Conservation (phyloP, 2,329 filamentous ascomycete genomes). For the Neopestalotiopsis rosae region DNA sequence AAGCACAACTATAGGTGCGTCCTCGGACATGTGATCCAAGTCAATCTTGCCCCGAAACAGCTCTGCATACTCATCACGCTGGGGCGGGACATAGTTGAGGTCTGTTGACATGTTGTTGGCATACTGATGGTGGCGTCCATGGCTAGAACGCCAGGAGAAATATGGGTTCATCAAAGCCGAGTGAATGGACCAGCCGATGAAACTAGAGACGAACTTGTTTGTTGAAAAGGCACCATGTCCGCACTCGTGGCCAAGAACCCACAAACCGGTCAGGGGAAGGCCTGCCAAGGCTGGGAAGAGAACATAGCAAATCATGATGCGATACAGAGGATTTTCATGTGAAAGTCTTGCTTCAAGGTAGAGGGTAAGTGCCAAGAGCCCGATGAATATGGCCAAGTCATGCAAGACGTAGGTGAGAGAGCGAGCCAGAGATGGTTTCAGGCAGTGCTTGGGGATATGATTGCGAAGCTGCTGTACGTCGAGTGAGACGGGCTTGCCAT, state of each 20-base stretch:
- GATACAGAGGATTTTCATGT: conserved; percentile 33
- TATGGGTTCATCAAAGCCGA: conserved; percentile 23
- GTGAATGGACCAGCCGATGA: conserved; percentile 38
- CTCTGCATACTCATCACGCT: conserved; percentile 21
- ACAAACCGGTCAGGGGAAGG: conserved; percentile 68
- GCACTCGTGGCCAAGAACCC: conserved; percentile 74
- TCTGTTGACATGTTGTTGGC: conserved; percentile 26
- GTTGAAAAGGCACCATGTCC: conserved; percentile 70
- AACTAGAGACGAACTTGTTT: conserved; percentile 59
- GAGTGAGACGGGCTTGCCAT: conserved; percentile 22
- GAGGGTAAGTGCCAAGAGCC: conserved; percentile 53
- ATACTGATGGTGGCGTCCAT: conserved; percentile 24
- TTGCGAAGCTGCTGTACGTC: conserved; percentile 51
- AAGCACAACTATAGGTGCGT: conserved; percentile 62
- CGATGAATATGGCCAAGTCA: conserved; percentile 55
- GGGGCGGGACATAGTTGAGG: conserved; percentile 25
- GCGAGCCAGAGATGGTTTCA: conserved; percentile 54
- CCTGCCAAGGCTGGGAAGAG: conserved; percentile 68
- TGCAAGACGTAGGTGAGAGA: conserved; percentile 61
- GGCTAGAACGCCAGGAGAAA: conserved; percentile 24
- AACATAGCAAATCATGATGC: conserved; percentile 55
- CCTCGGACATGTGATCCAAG: conserved; percentile 50
- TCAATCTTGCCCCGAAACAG: conserved; percentile 15
- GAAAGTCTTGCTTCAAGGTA: conserved; percentile 56
- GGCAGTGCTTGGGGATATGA: conserved; percentile 65